Evolutionary conservation across 352 stramenopile species (phyloP).

Genomic region (Globisporangium nunn): DNA sequence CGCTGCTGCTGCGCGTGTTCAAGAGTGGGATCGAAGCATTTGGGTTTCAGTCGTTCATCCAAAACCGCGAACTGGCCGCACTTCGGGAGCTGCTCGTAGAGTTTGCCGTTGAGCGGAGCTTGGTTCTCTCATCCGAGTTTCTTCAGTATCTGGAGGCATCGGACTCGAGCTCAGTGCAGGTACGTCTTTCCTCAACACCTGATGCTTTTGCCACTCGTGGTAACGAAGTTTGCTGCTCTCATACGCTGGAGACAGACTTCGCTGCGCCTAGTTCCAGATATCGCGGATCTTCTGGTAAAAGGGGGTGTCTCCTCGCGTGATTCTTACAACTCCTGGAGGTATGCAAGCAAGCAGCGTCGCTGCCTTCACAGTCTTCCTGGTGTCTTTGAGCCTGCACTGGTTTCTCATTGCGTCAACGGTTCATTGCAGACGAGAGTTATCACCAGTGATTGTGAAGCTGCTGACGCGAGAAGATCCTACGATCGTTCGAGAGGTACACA

Average conservation of each 20-base stretch:
- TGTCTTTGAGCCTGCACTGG: not conserved
- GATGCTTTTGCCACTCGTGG: not conserved
- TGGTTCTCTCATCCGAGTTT: not conserved
- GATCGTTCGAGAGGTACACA: not conserved
- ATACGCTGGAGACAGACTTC: not conserved
- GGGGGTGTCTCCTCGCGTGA: not conserved
- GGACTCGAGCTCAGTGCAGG: not conserved
- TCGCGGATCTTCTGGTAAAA: not conserved
- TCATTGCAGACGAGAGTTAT: conserved; percentile 19
- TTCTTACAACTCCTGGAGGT: conserved; percentile 5
- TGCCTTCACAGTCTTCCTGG: not conserved
- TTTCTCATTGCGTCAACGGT: not conserved
- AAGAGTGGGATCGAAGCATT: not conserved
- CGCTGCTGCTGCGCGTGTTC: conserved; percentile 7
- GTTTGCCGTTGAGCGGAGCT: conserved; percentile 17
- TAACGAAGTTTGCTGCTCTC: not conserved
- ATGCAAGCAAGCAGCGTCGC: not conserved
- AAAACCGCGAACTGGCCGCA: not conserved
- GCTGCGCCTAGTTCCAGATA: conserved; percentile 1
- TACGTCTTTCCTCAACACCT: not conserved
- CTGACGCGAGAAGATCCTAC: conserved; percentile 4
- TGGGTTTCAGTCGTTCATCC: not conserved
- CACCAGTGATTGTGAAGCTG: conserved; percentile 12
- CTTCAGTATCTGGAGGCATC: not conserved
- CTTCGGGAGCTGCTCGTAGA: conserved; percentile 29